Conservation (phyloP, 441 rosid species). For the Aquilaria agallochum region DNA sequence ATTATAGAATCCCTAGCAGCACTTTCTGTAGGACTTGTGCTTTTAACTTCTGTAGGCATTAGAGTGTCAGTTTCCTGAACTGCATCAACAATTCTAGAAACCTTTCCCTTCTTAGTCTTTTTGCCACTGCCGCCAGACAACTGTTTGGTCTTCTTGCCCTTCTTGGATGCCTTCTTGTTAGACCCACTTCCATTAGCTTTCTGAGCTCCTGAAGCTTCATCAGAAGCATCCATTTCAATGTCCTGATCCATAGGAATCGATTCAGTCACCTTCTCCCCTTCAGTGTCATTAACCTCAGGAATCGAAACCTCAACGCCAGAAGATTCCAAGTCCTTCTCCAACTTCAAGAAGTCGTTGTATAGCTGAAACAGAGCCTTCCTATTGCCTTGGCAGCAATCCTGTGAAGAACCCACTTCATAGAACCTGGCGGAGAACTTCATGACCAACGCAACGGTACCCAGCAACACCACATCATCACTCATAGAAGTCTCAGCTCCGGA, state of each 20-base stretch:
- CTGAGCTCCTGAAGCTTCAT: conserved; percentile 15
- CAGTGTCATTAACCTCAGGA: conserved; percentile 23
- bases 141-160: conserved; percentile 39
- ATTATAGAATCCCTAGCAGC: conserved; percentile 21
- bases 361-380: conserved; percentile 67
- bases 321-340: conserved; percentile 58
- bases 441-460: conserved; percentile 54
- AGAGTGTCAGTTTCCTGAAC: conserved; percentile 14
- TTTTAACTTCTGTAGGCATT: conserved; percentile 10
- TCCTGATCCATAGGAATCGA: conserved; percentile 39
- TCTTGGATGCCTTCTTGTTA: conserved; percentile 32
- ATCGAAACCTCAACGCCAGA: conserved; percentile 43
- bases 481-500: conserved; percentile 32
- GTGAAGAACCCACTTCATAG: conserved; percentile 73
- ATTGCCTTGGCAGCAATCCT: conserved; percentile 73
- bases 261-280: conserved; percentile 41
- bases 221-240: conserved; percentile 19
- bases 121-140: conserved; percentile 20
- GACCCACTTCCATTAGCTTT: conserved; percentile 26
- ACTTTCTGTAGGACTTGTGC: conserved; percentile 17
- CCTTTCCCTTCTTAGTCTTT: conserved; percentile 34
- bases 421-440: conserved; percentile 59
- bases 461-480: conserved; percentile 40
- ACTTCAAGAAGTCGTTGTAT: conserved; percentile 61
- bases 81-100: conserved; percentile 12